Percentiles rank a stretch among this genome's conserved stretches.
Evolutionary conservation across 2,329 filamentous ascomycete genomes (phyloP).

Genomic region (Rutstroemia sp.): DNA sequence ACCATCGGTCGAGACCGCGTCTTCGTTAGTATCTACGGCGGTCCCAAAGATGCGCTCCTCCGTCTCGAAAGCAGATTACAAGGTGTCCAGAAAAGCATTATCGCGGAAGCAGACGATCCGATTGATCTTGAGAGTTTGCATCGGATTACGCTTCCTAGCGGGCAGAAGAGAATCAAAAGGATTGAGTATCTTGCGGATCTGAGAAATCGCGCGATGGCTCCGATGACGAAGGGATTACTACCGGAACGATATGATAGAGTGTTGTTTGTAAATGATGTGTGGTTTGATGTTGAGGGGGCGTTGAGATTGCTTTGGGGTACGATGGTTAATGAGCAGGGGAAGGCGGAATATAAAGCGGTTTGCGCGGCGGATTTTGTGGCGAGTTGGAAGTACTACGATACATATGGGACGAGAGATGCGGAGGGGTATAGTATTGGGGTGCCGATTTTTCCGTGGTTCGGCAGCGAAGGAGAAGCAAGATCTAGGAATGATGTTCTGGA

Average conservation of each 20-base stretch:
- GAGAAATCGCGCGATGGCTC: conserved; percentile 60
- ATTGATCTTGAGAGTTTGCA: conserved; percentile 50
- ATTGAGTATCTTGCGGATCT: conserved; percentile 67
- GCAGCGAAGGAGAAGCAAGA: conserved; percentile 41
- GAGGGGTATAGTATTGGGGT: conserved; percentile 57
- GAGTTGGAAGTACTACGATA: conserved; percentile 64
- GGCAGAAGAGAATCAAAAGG: conserved; percentile 58
- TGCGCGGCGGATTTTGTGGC: conserved; percentile 66
- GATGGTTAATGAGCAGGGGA: conserved; percentile 43
- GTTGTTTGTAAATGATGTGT: conserved; percentile 62
- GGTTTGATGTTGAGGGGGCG: conserved; percentile 43
- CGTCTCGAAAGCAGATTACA: conserved; percentile 42
- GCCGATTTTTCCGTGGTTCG: conserved; percentile 63
- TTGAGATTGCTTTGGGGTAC: conserved; percentile 55
- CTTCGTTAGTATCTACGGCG: conserved; percentile 66
- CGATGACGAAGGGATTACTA: conserved; percentile 41
- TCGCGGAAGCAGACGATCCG: conserved; percentile 46
- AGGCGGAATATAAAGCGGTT: conserved; percentile 54
- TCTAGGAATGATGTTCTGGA: conserved; percentile 55
- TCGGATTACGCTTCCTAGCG: conserved; percentile 54
- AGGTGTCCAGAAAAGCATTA: conserved; percentile 34
- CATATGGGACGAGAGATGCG: conserved; percentile 62
- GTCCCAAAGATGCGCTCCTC: conserved; percentile 45
- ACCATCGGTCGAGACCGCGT: conserved; percentile 60
- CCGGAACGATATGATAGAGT: conserved; percentile 46